A percentile compares a stretch with the other conserved stretches of the same genome.
phyloP scores from a whole-genome alignment of 2,329 filamentous ascomycete genomes.

The Pseudogymnoascus destructans region DNA sequence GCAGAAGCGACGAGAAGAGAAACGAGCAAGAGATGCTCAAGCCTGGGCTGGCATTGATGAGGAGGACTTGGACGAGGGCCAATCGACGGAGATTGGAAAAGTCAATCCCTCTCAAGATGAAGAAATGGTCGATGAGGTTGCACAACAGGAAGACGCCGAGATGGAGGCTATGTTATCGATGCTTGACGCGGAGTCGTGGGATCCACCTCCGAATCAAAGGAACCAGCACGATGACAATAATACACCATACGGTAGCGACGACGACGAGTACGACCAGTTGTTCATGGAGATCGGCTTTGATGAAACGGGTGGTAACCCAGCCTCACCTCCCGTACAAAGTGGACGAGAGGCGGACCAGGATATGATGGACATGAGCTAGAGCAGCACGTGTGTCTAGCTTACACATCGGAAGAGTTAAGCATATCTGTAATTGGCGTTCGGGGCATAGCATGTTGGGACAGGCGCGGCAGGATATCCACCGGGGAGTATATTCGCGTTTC shows the following conservation, averaged over 20 bases:
- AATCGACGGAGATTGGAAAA: constrained; percentile 6
- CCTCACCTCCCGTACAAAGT: constrained; percentile 17
- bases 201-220: constrained; percentile 1
- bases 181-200: constrained; percentile 22
- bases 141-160: constrained; percentile 41
- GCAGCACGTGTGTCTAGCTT: constrained; percentile 10
- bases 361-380: constrained; percentile 23
- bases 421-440: constrained; percentile 20
- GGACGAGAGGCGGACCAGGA: constrained; percentile 22
- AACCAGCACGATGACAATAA: constrained; percentile 10
- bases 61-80: constrained; percentile 14
- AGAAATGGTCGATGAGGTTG: constrained; percentile 38
- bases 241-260: constrained; percentile 31
- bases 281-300: constrained; percentile 53
- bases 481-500: constrained; percentile 11
- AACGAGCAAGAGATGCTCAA: constrained; percentile 22
- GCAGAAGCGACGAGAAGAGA: constrained; percentile 26
- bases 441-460: constrained; percentile 10
- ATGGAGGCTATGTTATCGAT: constrained; percentile 43
- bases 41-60: constrained; percentile 18
- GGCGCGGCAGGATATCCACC: constrained; percentile 9
- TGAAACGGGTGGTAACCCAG: constrained; percentile 21
- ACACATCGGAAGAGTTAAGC: neutral
- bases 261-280: constrained; percentile 47
- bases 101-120: constrained; percentile 17